phyloP scores from a whole-genome alignment of 2,329 filamentous ascomycete species.

The Epichloe glyceriae region DNA sequence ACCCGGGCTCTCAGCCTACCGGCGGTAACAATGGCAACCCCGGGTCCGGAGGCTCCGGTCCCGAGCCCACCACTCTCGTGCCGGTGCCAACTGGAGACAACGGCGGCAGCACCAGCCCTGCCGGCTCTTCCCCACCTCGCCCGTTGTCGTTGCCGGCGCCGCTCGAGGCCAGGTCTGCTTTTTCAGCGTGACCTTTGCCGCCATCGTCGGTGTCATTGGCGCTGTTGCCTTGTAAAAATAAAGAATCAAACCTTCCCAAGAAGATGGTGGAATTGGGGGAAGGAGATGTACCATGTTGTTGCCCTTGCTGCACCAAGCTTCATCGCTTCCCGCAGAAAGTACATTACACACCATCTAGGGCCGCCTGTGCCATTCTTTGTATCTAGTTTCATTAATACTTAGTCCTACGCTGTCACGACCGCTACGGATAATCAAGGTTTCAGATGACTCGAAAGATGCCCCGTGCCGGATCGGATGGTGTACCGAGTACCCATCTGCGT shows the following conservation, averaged over 20 bases:
- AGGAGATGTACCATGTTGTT: not conserved
- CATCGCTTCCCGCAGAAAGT: not conserved
- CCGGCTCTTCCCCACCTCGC: not conserved
- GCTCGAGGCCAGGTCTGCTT: not conserved
- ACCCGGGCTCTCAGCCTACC: not conserved
- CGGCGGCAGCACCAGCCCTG: not conserved
- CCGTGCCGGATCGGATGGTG: too few species aligned
- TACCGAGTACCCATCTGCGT: too few species aligned
- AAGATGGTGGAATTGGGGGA: not conserved
- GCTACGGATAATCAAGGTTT: too few species aligned
- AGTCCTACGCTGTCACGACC: too few species aligned
- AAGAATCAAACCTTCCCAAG: not conserved
- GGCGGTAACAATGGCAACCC: not conserved
- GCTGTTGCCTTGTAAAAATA: not conserved
- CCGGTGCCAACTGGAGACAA: not conserved
- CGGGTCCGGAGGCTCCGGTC: not conserved
- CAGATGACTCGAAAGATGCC: too few species aligned
- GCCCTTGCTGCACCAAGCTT: not conserved
- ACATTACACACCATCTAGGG: not conserved
- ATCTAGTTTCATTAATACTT: not conserved
- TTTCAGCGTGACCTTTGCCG: not conserved
- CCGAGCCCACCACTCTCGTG: not conserved
- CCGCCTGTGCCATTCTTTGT: not conserved
- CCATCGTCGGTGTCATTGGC: not conserved
- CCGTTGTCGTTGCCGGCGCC: conserved; percentile 1